Base-by-base conservation (phyloP, 352 stramenopile genomes). In the Phytophthora citrophthora region DNA sequence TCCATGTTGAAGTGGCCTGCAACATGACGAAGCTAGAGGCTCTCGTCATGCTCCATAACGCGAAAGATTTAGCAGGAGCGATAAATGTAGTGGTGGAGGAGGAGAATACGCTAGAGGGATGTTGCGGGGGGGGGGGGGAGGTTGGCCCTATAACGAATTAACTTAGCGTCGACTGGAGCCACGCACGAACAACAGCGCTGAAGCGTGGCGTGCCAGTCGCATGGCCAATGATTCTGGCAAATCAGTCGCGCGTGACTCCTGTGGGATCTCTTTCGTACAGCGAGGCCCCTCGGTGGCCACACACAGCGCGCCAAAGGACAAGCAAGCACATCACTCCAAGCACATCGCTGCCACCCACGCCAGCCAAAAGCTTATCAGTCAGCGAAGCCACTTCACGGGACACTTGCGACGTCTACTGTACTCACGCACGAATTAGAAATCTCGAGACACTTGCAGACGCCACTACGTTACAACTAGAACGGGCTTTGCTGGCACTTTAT, bases 221-320 rank as follows among this genome's bases (percentile, higher is more conserved):
- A 34, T 2, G 46, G 56, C 46, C 54, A 20, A 46, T 47, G 38
- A 32, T 49, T 27, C n/a, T 48, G 36, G 26, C 55, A 61, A 62
- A 71, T 71, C 63, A 67, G 57, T 55, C 54, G 8, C 50, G 13
- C 50, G 11, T 68, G 48, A 54, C 56, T 70, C 47, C 40, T 20
- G 54, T 52, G 18, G 38, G 15, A 61, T 57, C 47, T 51, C 46
- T 48, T 70, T 70, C 55, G 55, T 51, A 66, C 55, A 66, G 55
- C 43, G 62, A 66, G 55, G 52, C 24, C 11, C 34, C 18, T 39
- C 24, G 45, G 48, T 48, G 43, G 32, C 61, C 61, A 64, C 61
- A 59, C 61, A 64, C 24, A 16, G 20, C 10, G 29, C 40, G 26
- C 26, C 47, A n/a, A 40, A 50, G 27, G 45, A 53, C 34, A 41